These are phyloP conservation scores for Penicillium brasilianum DNA, from an alignment of 2,329 filamentous ascomycete species.

Conservation along the genomic window DNA sequence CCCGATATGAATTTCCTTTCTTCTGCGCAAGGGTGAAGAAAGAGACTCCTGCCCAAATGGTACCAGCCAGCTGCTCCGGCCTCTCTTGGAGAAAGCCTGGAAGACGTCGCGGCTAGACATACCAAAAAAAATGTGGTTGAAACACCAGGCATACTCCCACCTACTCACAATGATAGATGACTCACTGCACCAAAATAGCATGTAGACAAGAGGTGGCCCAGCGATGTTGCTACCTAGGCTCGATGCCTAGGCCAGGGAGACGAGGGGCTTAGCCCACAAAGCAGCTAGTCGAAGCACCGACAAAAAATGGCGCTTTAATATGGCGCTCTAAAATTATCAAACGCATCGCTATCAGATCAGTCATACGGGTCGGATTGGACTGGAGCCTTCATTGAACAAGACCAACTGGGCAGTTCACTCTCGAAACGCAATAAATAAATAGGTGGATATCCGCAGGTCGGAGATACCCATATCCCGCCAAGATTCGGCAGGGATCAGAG, in stretches of 20 bases:
- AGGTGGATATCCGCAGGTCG: background rate
- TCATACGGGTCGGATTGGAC: constrained; percentile 1
- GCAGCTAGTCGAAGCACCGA: background rate
- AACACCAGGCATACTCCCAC: background rate
- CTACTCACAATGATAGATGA: background rate
- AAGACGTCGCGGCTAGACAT: background rate
- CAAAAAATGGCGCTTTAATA: constrained; percentile 3
- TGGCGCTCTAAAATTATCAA: background rate
- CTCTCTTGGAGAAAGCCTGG: background rate
- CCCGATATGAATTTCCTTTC: background rate
- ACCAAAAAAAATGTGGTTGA: background rate
- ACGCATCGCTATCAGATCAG: constrained; percentile 2
- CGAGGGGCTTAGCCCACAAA: background rate
- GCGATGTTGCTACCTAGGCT: background rate
- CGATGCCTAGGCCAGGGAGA: background rate
- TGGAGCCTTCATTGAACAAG: constrained; percentile 4
- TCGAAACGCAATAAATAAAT: background rate
- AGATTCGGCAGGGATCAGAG: background rate
- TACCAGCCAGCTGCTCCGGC: background rate
- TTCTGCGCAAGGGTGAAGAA: constrained; percentile 1
- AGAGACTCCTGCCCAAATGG: background rate
- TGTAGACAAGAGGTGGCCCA: background rate
- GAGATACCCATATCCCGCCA: background rate
- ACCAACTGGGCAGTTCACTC: constrained; percentile 1
- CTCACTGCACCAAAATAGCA: background rate